phyloP scores from a whole-genome alignment of 176 grass and related monocot genomes.

The Hordeum marinum region DNA sequence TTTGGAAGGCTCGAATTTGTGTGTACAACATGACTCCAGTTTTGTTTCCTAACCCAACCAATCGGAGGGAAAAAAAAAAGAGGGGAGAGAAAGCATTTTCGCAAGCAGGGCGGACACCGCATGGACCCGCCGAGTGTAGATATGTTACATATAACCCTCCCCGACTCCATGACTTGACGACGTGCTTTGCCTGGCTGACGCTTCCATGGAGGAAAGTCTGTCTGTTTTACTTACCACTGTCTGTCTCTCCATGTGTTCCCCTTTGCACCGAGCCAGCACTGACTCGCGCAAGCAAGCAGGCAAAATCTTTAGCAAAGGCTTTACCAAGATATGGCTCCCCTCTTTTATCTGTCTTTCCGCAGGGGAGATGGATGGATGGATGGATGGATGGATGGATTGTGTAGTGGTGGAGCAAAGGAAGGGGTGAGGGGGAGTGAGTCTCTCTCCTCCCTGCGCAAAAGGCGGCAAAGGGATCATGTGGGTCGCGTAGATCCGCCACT shows the following conservation, averaged over 20 bases:
- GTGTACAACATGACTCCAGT: slow-evolving; percentile 25
- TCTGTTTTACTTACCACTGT: neutral
- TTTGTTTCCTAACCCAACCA: slow-evolving; percentile 24
- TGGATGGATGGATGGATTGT: neutral
- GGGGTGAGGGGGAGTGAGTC: neutral
- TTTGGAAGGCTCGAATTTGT: slow-evolving; percentile 38
- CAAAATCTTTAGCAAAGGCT: slow-evolving; percentile 33
- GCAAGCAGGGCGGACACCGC: neutral
- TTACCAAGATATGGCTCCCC: slow-evolving; percentile 20
- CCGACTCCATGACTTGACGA: neutral
- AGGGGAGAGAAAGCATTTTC: neutral
- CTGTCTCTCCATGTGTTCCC: slow-evolving; percentile 11
- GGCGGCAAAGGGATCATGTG: slow-evolving; percentile 48
- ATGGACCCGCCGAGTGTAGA: slow-evolving; percentile 14
- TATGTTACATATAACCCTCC: neutral
- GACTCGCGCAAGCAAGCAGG: neutral
- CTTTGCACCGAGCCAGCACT: slow-evolving; percentile 19
- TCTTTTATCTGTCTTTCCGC: slow-evolving; percentile 34
- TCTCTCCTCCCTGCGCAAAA: slow-evolving; percentile 40
- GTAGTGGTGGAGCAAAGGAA: slow-evolving; percentile 34
- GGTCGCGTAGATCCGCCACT: slow-evolving; percentile 80
- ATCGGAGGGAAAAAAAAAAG: neutral
- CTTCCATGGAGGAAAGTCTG: neutral
- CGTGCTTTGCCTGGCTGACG: slow-evolving; percentile 16
- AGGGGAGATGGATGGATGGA: neutral